These are phyloP conservation scores for Plasmodium sp. DNA, from an alignment of 169 alveolate species.

Conservation along the genomic window DNA sequence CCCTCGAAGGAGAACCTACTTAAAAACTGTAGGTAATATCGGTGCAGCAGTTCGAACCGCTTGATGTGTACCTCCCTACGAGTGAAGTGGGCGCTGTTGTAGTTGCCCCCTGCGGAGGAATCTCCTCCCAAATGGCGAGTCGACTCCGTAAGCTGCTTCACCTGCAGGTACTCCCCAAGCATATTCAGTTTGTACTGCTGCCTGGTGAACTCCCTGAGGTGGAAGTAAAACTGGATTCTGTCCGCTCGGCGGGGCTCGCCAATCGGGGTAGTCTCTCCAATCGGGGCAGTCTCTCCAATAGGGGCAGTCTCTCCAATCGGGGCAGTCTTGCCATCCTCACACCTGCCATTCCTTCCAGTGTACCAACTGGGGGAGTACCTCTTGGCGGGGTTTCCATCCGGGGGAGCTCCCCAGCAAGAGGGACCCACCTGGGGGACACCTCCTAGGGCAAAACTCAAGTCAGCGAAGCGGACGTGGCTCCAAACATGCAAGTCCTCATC, in stretches of 20 bases:
- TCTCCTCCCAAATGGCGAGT: not conserved
- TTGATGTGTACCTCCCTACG: not conserved
- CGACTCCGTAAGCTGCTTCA: not conserved
- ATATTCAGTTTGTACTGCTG: constrained; percentile 64
- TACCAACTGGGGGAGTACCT: not conserved
- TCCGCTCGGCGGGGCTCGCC: not conserved
- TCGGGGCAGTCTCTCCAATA: not conserved
- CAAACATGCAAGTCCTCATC: not conserved
- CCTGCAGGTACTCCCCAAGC: constrained; percentile 22
- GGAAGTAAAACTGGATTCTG: not conserved
- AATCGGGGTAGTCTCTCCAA: not conserved
- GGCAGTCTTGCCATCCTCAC: not conserved
- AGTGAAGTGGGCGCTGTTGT: not conserved
- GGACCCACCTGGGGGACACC: not conserved
- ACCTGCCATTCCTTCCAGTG: not conserved
- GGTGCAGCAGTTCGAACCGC: not conserved
- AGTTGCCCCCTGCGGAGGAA: not conserved
- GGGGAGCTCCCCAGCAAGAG: not conserved
- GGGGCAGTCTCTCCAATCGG: not conserved
- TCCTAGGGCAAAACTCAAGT: not conserved
- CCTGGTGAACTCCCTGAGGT: constrained; percentile 44
- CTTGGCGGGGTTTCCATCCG: not conserved
- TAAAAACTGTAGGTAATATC: not conserved
- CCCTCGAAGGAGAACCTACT: not conserved
- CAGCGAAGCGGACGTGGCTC: not conserved